These are phyloP conservation scores for Neurospora sublineolata DNA, from an alignment of 495 filamentous ascomycete species.

Conservation along the genomic window DNA sequence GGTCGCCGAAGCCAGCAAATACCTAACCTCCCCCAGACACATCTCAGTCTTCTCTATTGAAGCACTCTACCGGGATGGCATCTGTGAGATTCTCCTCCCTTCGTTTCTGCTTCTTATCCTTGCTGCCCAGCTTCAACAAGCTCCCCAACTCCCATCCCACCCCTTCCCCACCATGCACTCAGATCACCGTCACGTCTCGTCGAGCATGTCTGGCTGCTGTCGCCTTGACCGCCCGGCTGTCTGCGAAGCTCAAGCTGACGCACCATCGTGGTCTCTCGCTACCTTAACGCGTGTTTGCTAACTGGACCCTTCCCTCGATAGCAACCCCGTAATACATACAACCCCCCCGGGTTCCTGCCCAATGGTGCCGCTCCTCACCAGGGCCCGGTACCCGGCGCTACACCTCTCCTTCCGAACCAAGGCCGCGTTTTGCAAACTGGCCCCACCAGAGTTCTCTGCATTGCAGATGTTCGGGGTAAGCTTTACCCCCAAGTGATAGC, in stretches of 20 bases:
- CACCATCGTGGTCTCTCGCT: not conserved
- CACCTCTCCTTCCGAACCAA: conserved; percentile 45
- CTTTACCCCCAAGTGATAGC: not conserved
- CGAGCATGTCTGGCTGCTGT: not conserved
- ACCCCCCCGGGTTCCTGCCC: conserved; percentile 37
- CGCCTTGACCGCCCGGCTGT: not conserved
- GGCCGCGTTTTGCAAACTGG: conserved; percentile 71
- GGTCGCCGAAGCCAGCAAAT: conserved; percentile 2
- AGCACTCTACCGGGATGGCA: conserved; percentile 18
- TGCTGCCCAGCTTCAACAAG: not conserved
- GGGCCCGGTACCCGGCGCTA: conserved; percentile 38
- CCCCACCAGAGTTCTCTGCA: conserved; percentile 76
- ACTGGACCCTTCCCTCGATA: conserved; percentile 11
- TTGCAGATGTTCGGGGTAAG: conserved; percentile 95
- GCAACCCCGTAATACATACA: conserved; percentile 32
- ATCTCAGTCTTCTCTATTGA: not conserved
- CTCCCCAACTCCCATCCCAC: not conserved
- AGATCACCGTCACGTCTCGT: not conserved
- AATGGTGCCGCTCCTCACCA: conserved; percentile 41
- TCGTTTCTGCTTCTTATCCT: not conserved
- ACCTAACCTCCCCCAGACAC: not conserved
- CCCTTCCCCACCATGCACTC: not conserved
- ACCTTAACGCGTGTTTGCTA: not conserved
- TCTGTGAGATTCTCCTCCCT: conserved; percentile 16
- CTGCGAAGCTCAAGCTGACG: not conserved